Conservation (phyloP, 2,329 filamentous ascomycete genomes). For the Diaporthe australafricana region DNA sequence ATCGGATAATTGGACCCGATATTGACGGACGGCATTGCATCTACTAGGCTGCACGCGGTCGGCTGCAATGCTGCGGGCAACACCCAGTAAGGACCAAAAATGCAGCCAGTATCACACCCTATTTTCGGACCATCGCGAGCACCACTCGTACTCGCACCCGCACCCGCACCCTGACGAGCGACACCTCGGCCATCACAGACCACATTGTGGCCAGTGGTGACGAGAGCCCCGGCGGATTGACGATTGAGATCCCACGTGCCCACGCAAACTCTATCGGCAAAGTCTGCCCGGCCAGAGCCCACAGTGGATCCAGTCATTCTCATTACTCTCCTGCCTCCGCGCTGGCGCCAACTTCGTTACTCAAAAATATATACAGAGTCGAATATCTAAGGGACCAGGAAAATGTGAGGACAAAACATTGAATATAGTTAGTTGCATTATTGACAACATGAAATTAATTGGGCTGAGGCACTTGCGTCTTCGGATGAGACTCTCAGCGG, state of each 20-base stretch:
- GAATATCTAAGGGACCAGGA: not conserved
- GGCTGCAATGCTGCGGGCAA: slow-evolving; percentile 11
- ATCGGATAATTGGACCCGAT: not conserved
- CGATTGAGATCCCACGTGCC: slow-evolving; percentile 27
- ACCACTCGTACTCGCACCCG: not conserved
- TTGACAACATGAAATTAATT: not conserved
- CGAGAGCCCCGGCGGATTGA: slow-evolving; percentile 8
- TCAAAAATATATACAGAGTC: not conserved
- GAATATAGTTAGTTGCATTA: not conserved
- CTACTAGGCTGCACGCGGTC: not conserved
- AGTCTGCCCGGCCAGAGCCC: slow-evolving; percentile 6
- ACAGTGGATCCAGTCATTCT: not conserved
- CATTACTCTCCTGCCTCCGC: not conserved
- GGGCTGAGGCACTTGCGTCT: slow-evolving; percentile 1
- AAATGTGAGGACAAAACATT: not conserved
- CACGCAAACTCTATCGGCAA: slow-evolving; percentile 25
- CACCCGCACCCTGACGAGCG: slow-evolving; percentile 6
- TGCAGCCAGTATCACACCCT: slow-evolving; percentile 33
- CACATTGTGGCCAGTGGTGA: slow-evolving; percentile 23
- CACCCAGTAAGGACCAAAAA: slow-evolving; percentile 1
- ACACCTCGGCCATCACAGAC: slow-evolving; percentile 22
- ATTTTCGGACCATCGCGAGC: slow-evolving; percentile 25
- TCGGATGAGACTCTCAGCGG: slow-evolving; percentile 8
- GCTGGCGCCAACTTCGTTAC: too few species aligned
- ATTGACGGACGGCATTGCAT: slow-evolving; percentile 7